Conservation (phyloP, 306 rosid species). For the Pueraria montana region DNA sequence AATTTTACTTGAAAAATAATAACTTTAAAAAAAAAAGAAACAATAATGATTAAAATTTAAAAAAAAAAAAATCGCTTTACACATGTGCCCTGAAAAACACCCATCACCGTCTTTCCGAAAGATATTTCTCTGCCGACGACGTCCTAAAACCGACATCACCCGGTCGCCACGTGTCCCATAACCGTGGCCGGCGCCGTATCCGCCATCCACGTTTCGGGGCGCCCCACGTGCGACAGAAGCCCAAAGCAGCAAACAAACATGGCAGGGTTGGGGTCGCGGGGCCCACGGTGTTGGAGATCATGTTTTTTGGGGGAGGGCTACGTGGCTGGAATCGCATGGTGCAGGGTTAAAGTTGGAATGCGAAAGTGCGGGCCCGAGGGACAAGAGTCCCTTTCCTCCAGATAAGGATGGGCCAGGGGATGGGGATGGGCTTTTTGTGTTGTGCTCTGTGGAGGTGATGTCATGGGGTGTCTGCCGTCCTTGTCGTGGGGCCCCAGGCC, state of each 20-base stretch:
- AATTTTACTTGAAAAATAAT: too few species aligned
- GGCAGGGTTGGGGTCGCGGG: neutral
- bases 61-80: neutral
- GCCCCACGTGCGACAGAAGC: conserved; percentile 44
- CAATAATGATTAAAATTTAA: neutral
- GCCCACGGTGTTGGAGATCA: conserved; percentile 28
- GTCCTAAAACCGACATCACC: neutral
- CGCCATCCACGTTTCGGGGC: conserved; percentile 32
- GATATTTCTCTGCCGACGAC: conserved; percentile 52
- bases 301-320: neutral
- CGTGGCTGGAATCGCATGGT: conserved; percentile 44
- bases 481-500: conserved; percentile 49
- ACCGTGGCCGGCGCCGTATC: neutral
- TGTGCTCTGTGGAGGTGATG: conserved; percentile 27
- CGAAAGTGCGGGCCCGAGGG: conserved; percentile 44
- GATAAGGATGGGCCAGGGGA: conserved; percentile 51
- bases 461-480: conserved; percentile 40
- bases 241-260: neutral
- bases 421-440: conserved; percentile 48
- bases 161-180: conserved; percentile 46
- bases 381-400: conserved; percentile 43
- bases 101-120: neutral
- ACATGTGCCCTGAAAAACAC: neutral
- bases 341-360: conserved; percentile 35
- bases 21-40: neutral